Conservation (phyloP, 2,329 filamentous ascomycete genomes). For the Aspergillus caelatus region DNA sequence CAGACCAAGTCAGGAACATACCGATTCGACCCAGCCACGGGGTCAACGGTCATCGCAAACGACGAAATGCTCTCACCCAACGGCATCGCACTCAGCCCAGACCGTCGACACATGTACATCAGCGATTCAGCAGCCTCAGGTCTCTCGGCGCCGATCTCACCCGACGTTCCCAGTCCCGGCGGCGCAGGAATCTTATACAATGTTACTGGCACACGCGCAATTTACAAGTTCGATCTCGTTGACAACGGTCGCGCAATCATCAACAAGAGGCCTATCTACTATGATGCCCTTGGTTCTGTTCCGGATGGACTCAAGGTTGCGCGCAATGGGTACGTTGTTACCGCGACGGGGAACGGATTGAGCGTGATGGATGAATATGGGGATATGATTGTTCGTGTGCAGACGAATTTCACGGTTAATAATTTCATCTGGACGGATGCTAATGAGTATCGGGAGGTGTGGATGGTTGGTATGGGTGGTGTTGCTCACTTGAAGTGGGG, state of each 20-base stretch:
- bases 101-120: constrained; percentile 7
- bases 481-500: constrained; percentile 2
- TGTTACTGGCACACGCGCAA: neutral
- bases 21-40: constrained; percentile 7
- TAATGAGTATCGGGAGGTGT: constrained; percentile 5
- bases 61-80: constrained; percentile 9
- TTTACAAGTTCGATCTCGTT: constrained; percentile 9
- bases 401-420: constrained; percentile 10
- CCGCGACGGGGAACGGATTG: constrained; percentile 5
- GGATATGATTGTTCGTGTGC: constrained; percentile 6
- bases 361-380: constrained; percentile 11
- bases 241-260: constrained; percentile 1
- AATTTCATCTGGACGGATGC: constrained; percentile 6
- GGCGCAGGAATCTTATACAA: neutral
- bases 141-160: neutral
- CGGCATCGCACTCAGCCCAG: constrained; percentile 6
- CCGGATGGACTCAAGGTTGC: constrained; percentile 12
- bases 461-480: constrained; percentile 4
- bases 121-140: neutral
- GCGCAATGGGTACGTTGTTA: constrained; percentile 5
- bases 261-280: constrained; percentile 6
- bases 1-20: constrained; percentile 6
- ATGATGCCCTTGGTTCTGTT: constrained; percentile 2
- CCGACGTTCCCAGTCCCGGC: neutral
- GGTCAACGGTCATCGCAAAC: neutral